Percentiles rank a stretch among this genome's conserved stretches.
phyloP scores from a whole-genome alignment of 495 filamentous ascomycete genomes.

The Xylaria grammica region DNA sequence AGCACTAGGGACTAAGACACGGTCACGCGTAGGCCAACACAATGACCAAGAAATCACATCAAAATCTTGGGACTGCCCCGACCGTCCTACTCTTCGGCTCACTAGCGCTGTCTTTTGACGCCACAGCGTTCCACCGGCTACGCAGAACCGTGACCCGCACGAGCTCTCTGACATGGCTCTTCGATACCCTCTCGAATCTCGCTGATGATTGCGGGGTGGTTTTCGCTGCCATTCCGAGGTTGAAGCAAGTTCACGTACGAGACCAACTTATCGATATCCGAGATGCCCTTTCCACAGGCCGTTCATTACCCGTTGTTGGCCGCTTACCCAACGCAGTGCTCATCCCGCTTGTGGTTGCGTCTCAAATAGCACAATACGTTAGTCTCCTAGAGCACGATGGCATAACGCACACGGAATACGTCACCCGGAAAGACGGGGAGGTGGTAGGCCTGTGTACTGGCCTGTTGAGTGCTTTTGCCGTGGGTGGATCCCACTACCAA shows the following conservation, averaged over 20 bases:
- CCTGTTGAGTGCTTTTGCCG: constrained; percentile 46
- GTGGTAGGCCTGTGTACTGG: constrained; percentile 54
- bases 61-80: constrained; percentile 9
- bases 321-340: not conserved
- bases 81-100: constrained; percentile 40
- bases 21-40: not conserved
- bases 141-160: constrained; percentile 28
- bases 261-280: not conserved
- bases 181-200: not conserved
- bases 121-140: constrained; percentile 30
- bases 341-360: not conserved
- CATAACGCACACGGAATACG: not conserved
- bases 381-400: not conserved
- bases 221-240: not conserved
- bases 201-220: not conserved
- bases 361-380: not conserved
- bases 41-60: constrained; percentile 14
- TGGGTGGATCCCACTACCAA: constrained; percentile 32
- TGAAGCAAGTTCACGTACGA: not conserved
- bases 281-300: not conserved
- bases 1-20: too few species aligned
- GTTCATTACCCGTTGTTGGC: not conserved
- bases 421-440: constrained; percentile 10
- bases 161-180: not conserved
- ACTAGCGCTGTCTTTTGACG: constrained; percentile 37